Conservation (phyloP, 768 basidiomycete genomes). For the Leccinum incarnatum region DNA sequence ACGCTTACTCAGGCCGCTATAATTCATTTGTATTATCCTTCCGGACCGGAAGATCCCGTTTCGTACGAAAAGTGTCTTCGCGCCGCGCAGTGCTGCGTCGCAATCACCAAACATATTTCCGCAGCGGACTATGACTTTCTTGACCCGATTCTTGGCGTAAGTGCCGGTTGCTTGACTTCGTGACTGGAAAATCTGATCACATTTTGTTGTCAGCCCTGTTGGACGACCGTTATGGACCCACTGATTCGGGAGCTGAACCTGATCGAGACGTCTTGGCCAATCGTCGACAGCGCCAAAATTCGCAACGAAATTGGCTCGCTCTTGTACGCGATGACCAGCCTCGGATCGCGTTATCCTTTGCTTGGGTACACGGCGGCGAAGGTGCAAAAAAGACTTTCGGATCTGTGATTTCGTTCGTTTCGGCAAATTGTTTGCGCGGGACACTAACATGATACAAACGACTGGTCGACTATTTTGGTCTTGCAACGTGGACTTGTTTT, state of each 20-base stretch:
- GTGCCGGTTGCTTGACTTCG: not conserved
- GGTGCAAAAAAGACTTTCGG: constrained; percentile 31
- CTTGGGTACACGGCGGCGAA: constrained; percentile 36
- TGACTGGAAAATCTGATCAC: constrained; percentile 7
- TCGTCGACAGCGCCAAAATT: constrained; percentile 53
- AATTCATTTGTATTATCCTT: no score
- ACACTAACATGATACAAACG: not conserved
- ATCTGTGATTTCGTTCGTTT: constrained; percentile 19
- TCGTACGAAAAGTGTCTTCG: no score
- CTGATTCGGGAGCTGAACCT: constrained; percentile 64
- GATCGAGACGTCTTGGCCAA: constrained; percentile 62
- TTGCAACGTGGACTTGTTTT: constrained; percentile 12
- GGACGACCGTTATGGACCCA: constrained; percentile 69
- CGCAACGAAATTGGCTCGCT: constrained; percentile 60
- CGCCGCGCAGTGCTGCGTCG: no score
- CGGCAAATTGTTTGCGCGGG: not conserved
- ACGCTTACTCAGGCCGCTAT: no score
- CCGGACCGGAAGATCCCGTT: no score
- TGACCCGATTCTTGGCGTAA: no score
- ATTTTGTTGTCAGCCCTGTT: constrained; percentile 52
- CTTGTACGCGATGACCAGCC: constrained; percentile 61
- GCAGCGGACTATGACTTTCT: no score
- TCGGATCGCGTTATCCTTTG: constrained; percentile 60
- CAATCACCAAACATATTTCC: no score
- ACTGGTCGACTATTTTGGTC: not conserved